Evolutionary conservation across 768 basidiomycete species (phyloP).

Genomic region (Russula brevipes): DNA sequence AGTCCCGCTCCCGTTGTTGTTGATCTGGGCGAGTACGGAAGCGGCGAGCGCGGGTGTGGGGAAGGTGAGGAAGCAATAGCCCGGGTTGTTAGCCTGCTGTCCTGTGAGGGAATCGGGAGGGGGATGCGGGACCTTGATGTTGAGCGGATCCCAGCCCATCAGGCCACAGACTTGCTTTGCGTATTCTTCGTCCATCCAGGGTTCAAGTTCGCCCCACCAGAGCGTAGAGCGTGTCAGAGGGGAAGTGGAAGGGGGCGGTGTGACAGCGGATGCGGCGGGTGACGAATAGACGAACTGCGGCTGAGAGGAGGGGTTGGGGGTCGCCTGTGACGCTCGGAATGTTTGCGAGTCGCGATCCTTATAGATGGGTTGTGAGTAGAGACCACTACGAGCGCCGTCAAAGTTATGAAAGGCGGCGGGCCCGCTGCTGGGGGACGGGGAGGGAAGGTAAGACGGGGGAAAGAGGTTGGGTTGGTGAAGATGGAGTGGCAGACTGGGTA

Average conservation of each 20-base stretch:
- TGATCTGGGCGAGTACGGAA: constrained; percentile 65
- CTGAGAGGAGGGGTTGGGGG: constrained; percentile 26
- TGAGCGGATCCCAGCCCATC: constrained; percentile 82
- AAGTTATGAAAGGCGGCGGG: constrained; percentile 26
- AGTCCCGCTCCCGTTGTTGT: constrained; percentile 38
- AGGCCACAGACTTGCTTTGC: constrained; percentile 79
- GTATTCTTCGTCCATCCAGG: constrained; percentile 98
- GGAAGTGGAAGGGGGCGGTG: constrained; percentile 29
- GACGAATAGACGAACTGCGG: constrained; percentile 28
- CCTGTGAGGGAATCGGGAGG: constrained; percentile 51
- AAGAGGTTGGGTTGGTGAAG: constrained; percentile 41
- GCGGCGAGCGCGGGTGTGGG: constrained; percentile 64
- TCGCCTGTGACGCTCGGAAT: constrained; percentile 19
- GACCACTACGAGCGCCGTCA: constrained; percentile 19
- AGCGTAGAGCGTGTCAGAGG: constrained; percentile 52
- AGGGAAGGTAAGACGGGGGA: constrained; percentile 34
- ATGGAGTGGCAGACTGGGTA: constrained; percentile 17
- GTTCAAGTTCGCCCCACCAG: constrained; percentile 85
- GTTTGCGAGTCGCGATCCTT: constrained; percentile 32
- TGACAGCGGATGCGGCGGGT: constrained; percentile 29
- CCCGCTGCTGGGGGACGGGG: constrained; percentile 27
- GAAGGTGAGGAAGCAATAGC: constrained; percentile 86
- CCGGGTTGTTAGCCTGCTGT: constrained; percentile 75
- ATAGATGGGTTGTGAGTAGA: constrained; percentile 29
- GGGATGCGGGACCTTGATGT: constrained; percentile 65